Percentiles rank a stretch among this genome's conserved stretches.
phyloP scores from a whole-genome alignment of 108 stramenopile species.

The Schizochytrium sp. region DNA sequence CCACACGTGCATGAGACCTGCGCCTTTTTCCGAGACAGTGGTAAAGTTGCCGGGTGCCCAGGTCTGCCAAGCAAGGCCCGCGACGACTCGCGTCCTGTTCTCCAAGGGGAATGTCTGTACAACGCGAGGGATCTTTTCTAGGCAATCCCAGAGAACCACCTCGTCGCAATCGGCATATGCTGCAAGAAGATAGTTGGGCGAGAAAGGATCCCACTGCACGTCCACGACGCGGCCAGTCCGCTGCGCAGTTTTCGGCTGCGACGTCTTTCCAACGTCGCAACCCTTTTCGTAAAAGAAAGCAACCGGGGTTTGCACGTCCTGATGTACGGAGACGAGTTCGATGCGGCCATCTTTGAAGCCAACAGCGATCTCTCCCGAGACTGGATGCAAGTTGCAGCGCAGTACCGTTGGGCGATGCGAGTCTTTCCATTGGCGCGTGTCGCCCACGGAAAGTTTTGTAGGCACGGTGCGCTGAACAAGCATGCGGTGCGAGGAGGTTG shows the following conservation, averaged over 20 bases:
- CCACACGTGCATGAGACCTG: background rate
- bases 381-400: background rate
- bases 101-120: background rate
- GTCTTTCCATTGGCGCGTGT: background rate
- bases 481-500: background rate
- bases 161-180: background rate
- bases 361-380: background rate
- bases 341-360: background rate
- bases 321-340: background rate
- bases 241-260: background rate
- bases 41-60: constrained; percentile 6
- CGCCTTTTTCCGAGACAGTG: background rate
- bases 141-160: background rate
- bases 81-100: background rate
- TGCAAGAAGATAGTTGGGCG: background rate
- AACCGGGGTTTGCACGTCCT: background rate
- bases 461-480: background rate
- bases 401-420: background rate
- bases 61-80: background rate
- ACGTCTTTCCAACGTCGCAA: background rate
- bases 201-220: background rate
- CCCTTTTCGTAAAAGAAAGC: background rate
- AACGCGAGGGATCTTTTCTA: background rate
- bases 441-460: background rate
- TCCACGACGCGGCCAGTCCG: background rate